phyloP scores from a whole-genome alignment of 2,329 filamentous ascomycete genomes.

The Clarireedia hainanense region DNA sequence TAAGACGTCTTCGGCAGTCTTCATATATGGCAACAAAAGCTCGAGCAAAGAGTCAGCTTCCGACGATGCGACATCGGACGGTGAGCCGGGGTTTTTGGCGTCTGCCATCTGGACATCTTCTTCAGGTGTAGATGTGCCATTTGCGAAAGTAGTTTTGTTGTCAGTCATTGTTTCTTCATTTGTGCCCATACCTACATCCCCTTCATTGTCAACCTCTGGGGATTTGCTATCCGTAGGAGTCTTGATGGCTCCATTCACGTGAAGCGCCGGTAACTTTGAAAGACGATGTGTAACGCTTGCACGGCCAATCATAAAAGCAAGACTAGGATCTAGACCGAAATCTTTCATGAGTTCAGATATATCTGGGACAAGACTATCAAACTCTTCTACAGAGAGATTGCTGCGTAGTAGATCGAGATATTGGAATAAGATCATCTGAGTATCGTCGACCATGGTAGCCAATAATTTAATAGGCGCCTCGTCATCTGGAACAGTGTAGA shows the following conservation, averaged over 20 bases:
- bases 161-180: slow-evolving; percentile 5
- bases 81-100: slow-evolving; percentile 17
- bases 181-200: slow-evolving; percentile 38
- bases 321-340: slow-evolving; percentile 69
- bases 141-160: slow-evolving; percentile 13
- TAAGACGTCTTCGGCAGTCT: slow-evolving; percentile 54
- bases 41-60: slow-evolving; percentile 47
- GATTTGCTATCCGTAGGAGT: slow-evolving; percentile 2
- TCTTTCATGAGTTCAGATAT: slow-evolving; percentile 66
- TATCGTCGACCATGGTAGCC: slow-evolving; percentile 81
- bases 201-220: slow-evolving; percentile 41
- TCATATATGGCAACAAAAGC: slow-evolving; percentile 66
- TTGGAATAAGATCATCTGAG: slow-evolving; percentile 76
- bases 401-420: slow-evolving; percentile 84
- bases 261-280: slow-evolving; percentile 17
- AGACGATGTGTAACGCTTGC: slow-evolving; percentile 64
- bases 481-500: slow-evolving; percentile 63
- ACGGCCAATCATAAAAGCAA: slow-evolving; percentile 81
- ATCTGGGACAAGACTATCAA: slow-evolving; percentile 69
- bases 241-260: slow-evolving; percentile 20
- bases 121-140: slow-evolving; percentile 13
- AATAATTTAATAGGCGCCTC: slow-evolving; percentile 83
- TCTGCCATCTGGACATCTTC: slow-evolving; percentile 37
- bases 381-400: slow-evolving; percentile 67
- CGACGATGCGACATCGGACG: slow-evolving; percentile 36